Conservation (phyloP, 2,329 filamentous ascomycete genomes). For the Pseudocercospora fuligena region DNA sequence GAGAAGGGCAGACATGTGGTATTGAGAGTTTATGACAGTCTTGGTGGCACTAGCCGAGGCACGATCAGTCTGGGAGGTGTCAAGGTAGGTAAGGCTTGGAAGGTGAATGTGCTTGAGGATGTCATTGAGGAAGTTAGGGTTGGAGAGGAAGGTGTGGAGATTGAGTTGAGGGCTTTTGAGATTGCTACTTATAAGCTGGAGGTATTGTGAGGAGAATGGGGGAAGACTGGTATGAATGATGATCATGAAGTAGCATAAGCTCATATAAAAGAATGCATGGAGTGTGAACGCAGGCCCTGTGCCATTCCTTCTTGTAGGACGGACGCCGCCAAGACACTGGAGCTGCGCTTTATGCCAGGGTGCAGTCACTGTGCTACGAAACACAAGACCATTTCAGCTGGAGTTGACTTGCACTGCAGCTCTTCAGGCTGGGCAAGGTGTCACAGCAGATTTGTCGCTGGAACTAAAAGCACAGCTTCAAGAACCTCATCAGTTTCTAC, state of each 20-base stretch:
- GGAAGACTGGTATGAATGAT: neutral
- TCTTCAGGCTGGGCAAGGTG: neutral
- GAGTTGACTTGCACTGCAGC: neutral
- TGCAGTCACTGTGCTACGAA: neutral
- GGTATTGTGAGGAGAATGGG: slow-evolving; percentile 27
- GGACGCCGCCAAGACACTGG: neutral
- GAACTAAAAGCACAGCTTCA: neutral
- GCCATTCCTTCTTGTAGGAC: neutral
- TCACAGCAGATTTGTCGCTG: neutral
- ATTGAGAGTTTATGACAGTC: slow-evolving; percentile 81
- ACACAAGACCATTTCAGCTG: neutral
- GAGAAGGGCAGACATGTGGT: slow-evolving; percentile 76
- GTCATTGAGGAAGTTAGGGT: slow-evolving; percentile 70
- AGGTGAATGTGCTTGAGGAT: slow-evolving; percentile 88
- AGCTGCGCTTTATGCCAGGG: neutral
- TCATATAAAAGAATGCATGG: neutral
- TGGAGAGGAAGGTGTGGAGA: slow-evolving; percentile 44
- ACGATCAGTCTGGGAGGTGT: slow-evolving; percentile 68
- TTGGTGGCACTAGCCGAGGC: slow-evolving; percentile 80
- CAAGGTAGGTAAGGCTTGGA: slow-evolving; percentile 75
- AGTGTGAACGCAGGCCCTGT: neutral
- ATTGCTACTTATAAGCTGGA: slow-evolving; percentile 44
- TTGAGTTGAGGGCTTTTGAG: slow-evolving; percentile 47
- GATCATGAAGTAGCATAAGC: neutral
- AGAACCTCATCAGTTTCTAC: no score